These are phyloP conservation scores for Colletotrichum truncatum DNA, from an alignment of 2,329 filamentous ascomycete species.

Conservation along the genomic window DNA sequence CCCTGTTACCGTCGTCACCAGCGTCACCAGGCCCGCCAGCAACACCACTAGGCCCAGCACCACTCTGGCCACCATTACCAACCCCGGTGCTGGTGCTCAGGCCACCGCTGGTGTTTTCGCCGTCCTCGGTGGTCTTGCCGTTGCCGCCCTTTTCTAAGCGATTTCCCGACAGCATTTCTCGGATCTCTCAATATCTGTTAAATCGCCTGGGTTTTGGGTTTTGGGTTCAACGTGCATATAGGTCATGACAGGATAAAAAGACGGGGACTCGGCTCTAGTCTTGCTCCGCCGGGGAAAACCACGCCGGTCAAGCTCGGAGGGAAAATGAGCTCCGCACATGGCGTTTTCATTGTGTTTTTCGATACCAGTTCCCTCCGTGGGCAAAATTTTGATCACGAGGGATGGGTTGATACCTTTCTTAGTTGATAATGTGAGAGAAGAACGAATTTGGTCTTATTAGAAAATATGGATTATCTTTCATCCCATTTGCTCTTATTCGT, in stretches of 20 bases:
- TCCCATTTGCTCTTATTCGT: background rate
- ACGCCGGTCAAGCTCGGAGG: background rate
- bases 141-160: constrained; percentile 30
- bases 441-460: constrained; percentile 15
- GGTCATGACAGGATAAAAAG: constrained; percentile 31
- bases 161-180: constrained; percentile 21
- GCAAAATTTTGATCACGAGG: constrained; percentile 13
- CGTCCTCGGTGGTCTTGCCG: constrained; percentile 30
- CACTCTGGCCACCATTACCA: constrained; percentile 18
- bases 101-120: constrained; percentile 30
- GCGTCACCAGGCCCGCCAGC: constrained; percentile 32
- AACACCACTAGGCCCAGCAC: constrained; percentile 12
- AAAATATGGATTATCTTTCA: background rate
- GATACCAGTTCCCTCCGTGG: constrained; percentile 24
- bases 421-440: constrained; percentile 29
- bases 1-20: constrained; percentile 35
- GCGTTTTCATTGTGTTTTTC: constrained; percentile 25
- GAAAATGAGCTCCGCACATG: constrained; percentile 23
- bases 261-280: constrained; percentile 23
- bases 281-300: background rate
- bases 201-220: constrained; percentile 24
- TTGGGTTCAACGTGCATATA: constrained; percentile 28
- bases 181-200: constrained; percentile 25
- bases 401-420: constrained; percentile 30
- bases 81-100: constrained; percentile 16